Evolutionary conservation across 2,329 filamentous ascomycete species (phyloP), one percentile per base, ranked within the genome.

Genomic region (Xylaria digitata): DNA sequence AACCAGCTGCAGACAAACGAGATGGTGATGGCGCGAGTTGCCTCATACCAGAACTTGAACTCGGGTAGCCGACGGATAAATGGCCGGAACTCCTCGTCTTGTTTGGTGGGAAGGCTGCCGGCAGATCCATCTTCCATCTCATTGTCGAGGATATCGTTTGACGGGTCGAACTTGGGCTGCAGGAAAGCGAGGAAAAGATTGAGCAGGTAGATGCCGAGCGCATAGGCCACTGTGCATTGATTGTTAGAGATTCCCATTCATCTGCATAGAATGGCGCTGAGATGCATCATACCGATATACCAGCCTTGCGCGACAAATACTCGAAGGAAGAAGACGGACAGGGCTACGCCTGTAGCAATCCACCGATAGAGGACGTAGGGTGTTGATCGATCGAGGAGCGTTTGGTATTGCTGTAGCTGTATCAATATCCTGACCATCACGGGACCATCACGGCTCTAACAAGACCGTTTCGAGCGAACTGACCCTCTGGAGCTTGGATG

Each of bases 11-110:
- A 97, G 70, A 90, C 72, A 79, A 98, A 97, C 43, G 87, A 89
- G 76, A 98, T 92, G 72, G 85, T 78, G 75, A 98, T 87, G 62
- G 95, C 95, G 77, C 94, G 89, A 63, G 95, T 98, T 61, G 95
- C 94, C 76, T 92, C 92, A 83, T 97, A 93, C 96, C 96, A 99
- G 86, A 99, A 99, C 87, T 99, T 99, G 88, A 99, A 99, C 82
- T 99, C 96, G 63, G 96, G 96, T 26, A 99, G 89, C 67, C 96
- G 89, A 77, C 96, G 89, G 79, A 99, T 97, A 78, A 99, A 99
- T 3, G 96, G 96, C 71, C 94, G 90, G 85, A 99, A 99, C 83
- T 99, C 96, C 77, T 99, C 94, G 77, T 98, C 95, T 75, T 93
- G 90, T 84, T 97, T 97, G 65, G 94, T 98, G 26, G 96, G 96